Percentiles rank a stretch among this genome's conserved stretches.
phyloP scores from a whole-genome alignment of 108 stramenopile species.

The Bacterosira constricta region DNA sequence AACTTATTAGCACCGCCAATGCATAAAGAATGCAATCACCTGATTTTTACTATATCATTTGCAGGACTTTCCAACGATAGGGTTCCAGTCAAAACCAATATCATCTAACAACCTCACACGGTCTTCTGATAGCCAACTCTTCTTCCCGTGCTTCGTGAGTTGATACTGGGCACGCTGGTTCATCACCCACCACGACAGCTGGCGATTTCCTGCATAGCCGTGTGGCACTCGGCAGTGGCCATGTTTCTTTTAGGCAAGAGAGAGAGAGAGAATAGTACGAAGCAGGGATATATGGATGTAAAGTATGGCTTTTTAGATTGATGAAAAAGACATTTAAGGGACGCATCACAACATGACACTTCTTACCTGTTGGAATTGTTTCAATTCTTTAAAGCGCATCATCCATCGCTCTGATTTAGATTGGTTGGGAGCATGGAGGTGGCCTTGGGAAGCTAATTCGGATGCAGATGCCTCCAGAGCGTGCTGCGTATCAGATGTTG shows the following conservation, averaged over 20 bases:
- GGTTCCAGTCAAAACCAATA: constrained; percentile 15
- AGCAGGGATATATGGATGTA: too few species aligned
- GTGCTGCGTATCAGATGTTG: not conserved
- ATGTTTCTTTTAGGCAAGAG: constrained; percentile 7
- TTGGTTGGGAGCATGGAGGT: not conserved
- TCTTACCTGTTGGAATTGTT: not conserved
- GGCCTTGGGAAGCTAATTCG: not conserved
- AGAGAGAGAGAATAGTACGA: not conserved
- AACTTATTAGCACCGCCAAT: not conserved
- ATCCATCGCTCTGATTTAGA: constrained; percentile 1
- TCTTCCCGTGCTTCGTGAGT: constrained; percentile 5
- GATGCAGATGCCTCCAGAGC: not conserved
- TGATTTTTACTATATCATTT: not conserved
- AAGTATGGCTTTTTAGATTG: too few species aligned
- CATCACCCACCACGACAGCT: constrained; percentile 33
- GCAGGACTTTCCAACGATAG: constrained; percentile 3
- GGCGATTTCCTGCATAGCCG: constrained; percentile 20
- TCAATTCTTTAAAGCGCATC: constrained; percentile 5
- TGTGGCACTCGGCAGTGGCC: constrained; percentile 39
- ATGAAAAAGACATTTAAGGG: not conserved
- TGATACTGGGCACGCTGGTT: constrained; percentile 27
- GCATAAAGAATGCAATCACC: not conserved
- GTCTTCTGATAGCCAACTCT: constrained; percentile 18
- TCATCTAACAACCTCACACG: constrained; percentile 10
- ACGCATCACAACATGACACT: not conserved